Evolutionary conservation across 106 monocot genomes (phyloP), one percentile per base, ranked within the genome.

Genomic region (Phalaenopsis equestris): DNA sequence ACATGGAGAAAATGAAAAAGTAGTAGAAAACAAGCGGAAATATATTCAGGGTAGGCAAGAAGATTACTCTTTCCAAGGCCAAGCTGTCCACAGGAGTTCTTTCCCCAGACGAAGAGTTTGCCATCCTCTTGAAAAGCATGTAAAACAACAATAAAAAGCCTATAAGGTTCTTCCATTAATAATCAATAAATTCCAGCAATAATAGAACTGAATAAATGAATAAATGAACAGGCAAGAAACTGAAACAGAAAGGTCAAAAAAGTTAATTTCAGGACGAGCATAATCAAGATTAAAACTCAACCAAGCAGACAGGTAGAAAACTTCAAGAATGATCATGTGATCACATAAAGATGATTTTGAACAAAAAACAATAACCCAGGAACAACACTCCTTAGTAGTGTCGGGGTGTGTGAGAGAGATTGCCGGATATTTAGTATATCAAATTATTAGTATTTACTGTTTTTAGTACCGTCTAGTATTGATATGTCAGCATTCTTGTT

Each of bases 81-180:
- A 84, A 99, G 98, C 88, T 94, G 98, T 79, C 98, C 94, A 82
- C 85, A 86, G 10, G 98, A 93, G 47, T 99, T 99, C 23, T 90
- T 91, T 38, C 98, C 98, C 94, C 98, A 99, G 74, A 89, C 79
- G 72, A 89, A 99, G 64, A 99, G 94, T 49, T 83, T 77, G 3
- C 98, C 98, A 78, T 95, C 88, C 43, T 85, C 98, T 99, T 75
- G 73, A 18, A 17, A 83, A 6, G 82, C 37, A 77, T 48, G 79
- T 41, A 79, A 77, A 78, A 41, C 23, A 42, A 67, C 30, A 21
- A 11, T 79, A 61, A 52, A 75, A 74, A 38, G 17, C 2, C 39
- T 70, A 39, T 12, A 10, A 47, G 18, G 23, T 30, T 76, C 12
- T 49, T 74, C 39, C 14, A 42, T 73, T 75, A 42, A 73, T 17